These are phyloP conservation scores for Quaeritorhiza haematococci DNA, from an alignment of 371 early-diverging fungal species.

Conservation along the genomic window DNA sequence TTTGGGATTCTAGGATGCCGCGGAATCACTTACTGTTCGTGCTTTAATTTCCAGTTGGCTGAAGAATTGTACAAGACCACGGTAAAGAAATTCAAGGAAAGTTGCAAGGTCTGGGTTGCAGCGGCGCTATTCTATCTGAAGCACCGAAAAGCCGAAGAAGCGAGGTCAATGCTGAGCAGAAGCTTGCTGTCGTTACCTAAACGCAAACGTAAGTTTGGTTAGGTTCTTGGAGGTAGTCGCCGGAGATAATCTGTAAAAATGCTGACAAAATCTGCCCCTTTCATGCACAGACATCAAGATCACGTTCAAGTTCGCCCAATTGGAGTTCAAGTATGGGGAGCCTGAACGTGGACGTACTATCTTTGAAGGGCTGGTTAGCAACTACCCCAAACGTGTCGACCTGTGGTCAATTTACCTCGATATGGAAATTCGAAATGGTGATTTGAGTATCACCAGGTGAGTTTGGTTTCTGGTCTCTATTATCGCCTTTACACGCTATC, in stretches of 20 bases:
- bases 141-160: conserved; percentile 62
- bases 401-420: conserved; percentile 93
- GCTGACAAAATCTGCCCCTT: background rate
- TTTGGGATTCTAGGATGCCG: too few species aligned
- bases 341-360: conserved; percentile 92
- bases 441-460: conserved; percentile 62
- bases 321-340: conserved; percentile 92
- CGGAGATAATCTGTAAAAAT: too few species aligned
- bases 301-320: conserved; percentile 84
- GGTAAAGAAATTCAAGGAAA: conserved; percentile 78
- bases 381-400: conserved; percentile 89
- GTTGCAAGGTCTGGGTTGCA: conserved; percentile 84
- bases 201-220: conserved; percentile 67
- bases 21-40: background rate
- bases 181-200: conserved; percentile 78
- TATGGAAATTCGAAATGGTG: conserved; percentile 81
- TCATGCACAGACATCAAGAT: conserved; percentile 59
- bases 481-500: background rate
- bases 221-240: too few species aligned
- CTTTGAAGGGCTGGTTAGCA: conserved; percentile 87
- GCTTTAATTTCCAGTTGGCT: conserved; percentile 49
- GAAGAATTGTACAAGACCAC: conserved; percentile 70
- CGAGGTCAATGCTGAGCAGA: conserved; percentile 73
- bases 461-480: background rate
- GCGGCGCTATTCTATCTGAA: conserved; percentile 75